Conservation (phyloP, 2,329 filamentous ascomycete species). For the Lasiodiplodia sp. region DNA sequence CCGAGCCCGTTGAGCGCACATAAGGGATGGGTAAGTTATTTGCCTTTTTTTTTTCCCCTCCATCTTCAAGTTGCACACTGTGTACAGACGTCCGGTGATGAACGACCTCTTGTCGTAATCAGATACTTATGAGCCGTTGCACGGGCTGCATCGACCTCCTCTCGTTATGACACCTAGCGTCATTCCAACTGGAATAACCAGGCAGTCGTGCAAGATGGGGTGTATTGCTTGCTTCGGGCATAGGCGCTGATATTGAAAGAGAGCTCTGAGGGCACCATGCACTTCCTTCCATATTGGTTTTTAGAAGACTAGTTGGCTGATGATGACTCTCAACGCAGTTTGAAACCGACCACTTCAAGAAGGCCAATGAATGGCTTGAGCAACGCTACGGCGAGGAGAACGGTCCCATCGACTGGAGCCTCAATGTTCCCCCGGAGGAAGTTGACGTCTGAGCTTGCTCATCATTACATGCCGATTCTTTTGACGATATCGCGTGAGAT, state of each 20-base stretch:
- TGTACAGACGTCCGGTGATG: conserved; percentile 13
- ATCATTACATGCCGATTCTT: not conserved
- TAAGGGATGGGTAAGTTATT: conserved; percentile 72
- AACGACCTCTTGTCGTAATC: conserved; percentile 14
- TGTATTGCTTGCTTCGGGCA: not conserved
- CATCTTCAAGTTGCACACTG: not conserved
- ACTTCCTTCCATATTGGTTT: conserved; percentile 45
- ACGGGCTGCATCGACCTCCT: not conserved
- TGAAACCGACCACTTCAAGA: conserved; percentile 80
- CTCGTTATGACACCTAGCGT: not conserved
- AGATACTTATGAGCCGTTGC: conserved; percentile 24
- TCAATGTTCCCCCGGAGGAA: conserved; percentile 57
- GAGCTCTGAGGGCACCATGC: conserved; percentile 24
- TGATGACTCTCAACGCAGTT: conserved; percentile 53
- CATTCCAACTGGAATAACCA: not conserved
- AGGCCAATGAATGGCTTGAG: conserved; percentile 84
- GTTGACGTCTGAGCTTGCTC: conserved; percentile 32
- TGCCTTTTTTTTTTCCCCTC: not conserved
- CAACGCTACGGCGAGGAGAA: conserved; percentile 76
- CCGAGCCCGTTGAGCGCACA: conserved; percentile 90
- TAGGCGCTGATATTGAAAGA: conserved; percentile 16
- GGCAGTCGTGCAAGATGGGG: conserved; percentile 33
- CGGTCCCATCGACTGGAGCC: conserved; percentile 84
- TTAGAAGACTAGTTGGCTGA: not conserved
- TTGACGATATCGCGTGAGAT: not conserved